Evolutionary conservation across 495 filamentous ascomycete species (phyloP).

Genomic region (Aeminium ludgeri): DNA sequence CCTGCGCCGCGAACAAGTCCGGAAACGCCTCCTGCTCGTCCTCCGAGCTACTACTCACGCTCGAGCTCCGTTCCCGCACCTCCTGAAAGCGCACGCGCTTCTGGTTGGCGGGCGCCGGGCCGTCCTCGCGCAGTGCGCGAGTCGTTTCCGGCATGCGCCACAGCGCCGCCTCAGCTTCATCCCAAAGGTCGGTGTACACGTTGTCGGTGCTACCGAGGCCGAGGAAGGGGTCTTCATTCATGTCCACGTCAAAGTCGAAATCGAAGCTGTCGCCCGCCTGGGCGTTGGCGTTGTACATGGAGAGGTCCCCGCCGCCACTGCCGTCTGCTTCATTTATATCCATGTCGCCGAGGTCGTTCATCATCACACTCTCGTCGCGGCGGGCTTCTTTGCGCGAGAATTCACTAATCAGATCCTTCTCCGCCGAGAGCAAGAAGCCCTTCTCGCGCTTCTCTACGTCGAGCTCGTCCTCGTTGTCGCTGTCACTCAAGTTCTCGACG

Average conservation of each 20-base stretch:
- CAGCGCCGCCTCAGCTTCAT: constrained; percentile 8
- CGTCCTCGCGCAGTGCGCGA: neutral
- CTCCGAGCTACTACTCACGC: constrained; percentile 5
- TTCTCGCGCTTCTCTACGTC: neutral
- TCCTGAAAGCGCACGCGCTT: constrained; percentile 14
- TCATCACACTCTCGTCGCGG: constrained; percentile 2
- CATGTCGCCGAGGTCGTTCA: constrained; percentile 4
- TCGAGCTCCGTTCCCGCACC: constrained; percentile 2
- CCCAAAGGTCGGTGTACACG: constrained; percentile 4
- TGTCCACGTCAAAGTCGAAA: neutral
- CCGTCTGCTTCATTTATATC: neutral
- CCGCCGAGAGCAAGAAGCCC: neutral
- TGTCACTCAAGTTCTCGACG: constrained; percentile 9
- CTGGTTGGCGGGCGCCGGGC: constrained; percentile 2
- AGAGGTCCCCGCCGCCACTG: neutral
- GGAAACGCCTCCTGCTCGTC: constrained; percentile 10
- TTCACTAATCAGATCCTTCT: constrained; percentile 11
- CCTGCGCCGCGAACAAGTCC: constrained; percentile 9
- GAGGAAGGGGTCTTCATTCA: constrained; percentile 12
- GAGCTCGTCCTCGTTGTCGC: constrained; percentile 2
- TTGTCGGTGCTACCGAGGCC: constrained; percentile 2
- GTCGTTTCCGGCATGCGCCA: neutral
- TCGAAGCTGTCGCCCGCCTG: too few relatives aligned
- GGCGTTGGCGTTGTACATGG: too few relatives aligned
- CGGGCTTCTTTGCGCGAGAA: constrained; percentile 7